These are phyloP conservation scores for Rhodotorula taiwanensis DNA, from an alignment of 768 basidiomycete genomes.

Conservation along the genomic window DNA sequence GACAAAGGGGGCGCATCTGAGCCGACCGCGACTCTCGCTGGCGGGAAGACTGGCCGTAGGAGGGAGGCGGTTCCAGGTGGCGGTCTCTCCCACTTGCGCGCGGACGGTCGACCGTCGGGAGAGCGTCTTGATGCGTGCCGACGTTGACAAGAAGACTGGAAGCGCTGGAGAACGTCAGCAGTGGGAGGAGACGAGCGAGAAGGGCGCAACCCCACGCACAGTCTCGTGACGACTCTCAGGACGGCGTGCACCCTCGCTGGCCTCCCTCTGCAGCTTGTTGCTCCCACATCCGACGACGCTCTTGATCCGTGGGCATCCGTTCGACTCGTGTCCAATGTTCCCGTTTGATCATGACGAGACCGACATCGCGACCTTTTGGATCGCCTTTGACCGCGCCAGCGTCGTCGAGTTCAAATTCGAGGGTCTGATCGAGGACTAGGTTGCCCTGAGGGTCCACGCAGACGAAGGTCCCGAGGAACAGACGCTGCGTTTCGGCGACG, in stretches of 20 bases:
- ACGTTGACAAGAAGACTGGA: no score
- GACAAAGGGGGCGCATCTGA: no score
- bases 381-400: neutral
- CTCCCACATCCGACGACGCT: neutral
- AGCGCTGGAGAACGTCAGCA: no score
- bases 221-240: no score
- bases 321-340: conserved; percentile 19
- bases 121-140: no score
- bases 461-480: conserved; percentile 20
- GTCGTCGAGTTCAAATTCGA: conserved; percentile 18
- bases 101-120: no score
- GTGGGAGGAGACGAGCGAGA: no score
- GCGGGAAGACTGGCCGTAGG: no score
- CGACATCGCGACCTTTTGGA: conserved; percentile 14
- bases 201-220: no score
- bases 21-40: no score
- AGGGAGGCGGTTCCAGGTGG: no score
- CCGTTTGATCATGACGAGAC: conserved; percentile 17
- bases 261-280: neutral
- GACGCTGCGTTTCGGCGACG: conserved; percentile 8
- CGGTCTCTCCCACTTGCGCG: no score
- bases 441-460: conserved; percentile 28
- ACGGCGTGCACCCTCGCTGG: conserved; percentile 20
- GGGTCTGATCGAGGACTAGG: conserved; percentile 17
- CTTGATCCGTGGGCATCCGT: conserved; percentile 11